These are phyloP conservation scores for Eucommia ulmoides DNA, from an alignment of 257 asterid species.

Conservation along the genomic window DNA sequence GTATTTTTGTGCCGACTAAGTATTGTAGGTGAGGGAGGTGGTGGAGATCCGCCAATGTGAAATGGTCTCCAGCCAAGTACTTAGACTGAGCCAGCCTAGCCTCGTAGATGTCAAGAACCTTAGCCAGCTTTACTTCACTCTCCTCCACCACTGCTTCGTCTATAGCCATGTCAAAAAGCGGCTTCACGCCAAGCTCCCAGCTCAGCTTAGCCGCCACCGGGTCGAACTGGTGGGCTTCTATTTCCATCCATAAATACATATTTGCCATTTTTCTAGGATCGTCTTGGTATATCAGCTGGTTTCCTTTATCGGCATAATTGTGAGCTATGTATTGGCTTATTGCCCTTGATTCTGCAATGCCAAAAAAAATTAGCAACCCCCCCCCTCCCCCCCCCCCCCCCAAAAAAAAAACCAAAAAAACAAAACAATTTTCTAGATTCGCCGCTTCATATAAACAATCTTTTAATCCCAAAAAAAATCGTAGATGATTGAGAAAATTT, in stretches of 20 bases:
- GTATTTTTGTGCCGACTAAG: conserved; percentile 25
- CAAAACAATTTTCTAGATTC: neutral
- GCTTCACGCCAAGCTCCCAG: conserved; percentile 37
- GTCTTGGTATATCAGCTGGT: conserved; percentile 21
- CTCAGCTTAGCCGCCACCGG: conserved; percentile 20
- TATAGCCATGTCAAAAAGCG: conserved; percentile 22
- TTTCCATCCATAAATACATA: conserved; percentile 39
- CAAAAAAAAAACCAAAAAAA: neutral
- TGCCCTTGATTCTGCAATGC: conserved; percentile 78
- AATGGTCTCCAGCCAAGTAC: conserved; percentile 47
- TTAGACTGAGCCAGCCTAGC: conserved; percentile 31
- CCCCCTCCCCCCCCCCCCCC: too few species aligned
- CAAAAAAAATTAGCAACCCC: too few species aligned
- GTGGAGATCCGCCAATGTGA: conserved; percentile 50
- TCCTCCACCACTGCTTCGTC: conserved; percentile 27
- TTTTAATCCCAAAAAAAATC: too few species aligned
- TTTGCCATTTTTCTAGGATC: conserved; percentile 30
- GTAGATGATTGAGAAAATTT: too few species aligned
- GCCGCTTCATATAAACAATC: too few species aligned
- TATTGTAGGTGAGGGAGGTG: conserved; percentile 35
- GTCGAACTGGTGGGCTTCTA: too few species aligned
- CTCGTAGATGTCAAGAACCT: conserved; percentile 54
- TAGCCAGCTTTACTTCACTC: conserved; percentile 21
- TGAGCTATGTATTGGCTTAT: conserved; percentile 31
- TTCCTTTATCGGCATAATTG: conserved; percentile 35